A percentile compares a stretch with the other conserved stretches of the same genome.
Conservation (phyloP, 331 rosid species). For the Quercus phellos region DNA sequence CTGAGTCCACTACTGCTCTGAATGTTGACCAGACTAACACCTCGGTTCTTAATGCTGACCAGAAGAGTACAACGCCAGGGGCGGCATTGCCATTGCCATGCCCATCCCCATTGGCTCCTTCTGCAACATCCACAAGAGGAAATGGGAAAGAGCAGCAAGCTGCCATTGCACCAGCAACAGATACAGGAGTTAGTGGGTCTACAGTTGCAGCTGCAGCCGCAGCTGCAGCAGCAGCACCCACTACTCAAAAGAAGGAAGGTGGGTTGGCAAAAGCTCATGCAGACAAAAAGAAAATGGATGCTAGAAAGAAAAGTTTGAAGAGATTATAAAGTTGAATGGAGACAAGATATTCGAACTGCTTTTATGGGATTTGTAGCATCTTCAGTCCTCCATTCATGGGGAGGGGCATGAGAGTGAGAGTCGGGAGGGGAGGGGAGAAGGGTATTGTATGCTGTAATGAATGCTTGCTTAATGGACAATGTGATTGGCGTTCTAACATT, state of each 20-base stretch:
- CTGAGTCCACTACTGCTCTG: conserved; percentile 87
- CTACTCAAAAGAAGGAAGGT: conserved; percentile 51
- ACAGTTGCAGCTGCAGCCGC: conserved; percentile 9
- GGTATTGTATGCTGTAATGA: conserved; percentile 21
- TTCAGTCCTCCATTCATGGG: conserved; percentile 20
- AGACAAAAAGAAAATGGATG: conserved; percentile 93
- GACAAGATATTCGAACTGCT: conserved; percentile 19
- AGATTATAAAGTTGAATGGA: conserved; percentile 50
- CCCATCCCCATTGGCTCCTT: conserved; percentile 33
- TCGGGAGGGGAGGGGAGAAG: not conserved
- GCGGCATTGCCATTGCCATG: conserved; percentile 48
- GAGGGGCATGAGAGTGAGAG: not conserved
- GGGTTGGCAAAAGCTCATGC: conserved; percentile 56
- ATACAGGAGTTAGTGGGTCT: conserved; percentile 35
- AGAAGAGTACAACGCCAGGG: conserved; percentile 39
- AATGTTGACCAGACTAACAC: conserved; percentile 76
- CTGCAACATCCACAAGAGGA: conserved; percentile 41
- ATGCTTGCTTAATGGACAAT: conserved; percentile 20
- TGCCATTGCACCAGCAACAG: conserved; percentile 20
- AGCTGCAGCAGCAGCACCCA: conserved; percentile 24
- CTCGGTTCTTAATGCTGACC: conserved; percentile 51
- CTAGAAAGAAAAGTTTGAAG: conserved; percentile 95
- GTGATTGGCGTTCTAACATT: conserved; percentile 4
- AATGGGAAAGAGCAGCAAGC: conserved; percentile 49
- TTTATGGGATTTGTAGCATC: conserved; percentile 24